Percentiles rank a stretch among this genome's conserved stretches.
Conservation (phyloP, 345 rosid genomes). For the Bruguiera gymnorhiza region DNA sequence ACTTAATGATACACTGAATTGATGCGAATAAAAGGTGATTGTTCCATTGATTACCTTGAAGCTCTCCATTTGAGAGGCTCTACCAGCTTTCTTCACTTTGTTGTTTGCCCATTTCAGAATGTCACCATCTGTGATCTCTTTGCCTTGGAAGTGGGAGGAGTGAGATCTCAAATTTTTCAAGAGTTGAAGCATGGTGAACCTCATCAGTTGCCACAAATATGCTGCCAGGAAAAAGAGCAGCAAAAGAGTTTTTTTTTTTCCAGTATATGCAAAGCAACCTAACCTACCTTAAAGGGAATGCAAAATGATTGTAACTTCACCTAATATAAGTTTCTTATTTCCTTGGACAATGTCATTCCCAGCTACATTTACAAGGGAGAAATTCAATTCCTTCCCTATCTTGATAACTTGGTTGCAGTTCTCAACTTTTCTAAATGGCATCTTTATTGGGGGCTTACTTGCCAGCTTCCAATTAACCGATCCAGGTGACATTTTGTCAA, state of each 20-base stretch:
- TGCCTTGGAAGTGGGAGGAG: slow-evolving; percentile 59
- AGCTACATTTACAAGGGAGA: slow-evolving; percentile 97
- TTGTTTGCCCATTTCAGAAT: slow-evolving; percentile 86
- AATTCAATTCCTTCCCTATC: slow-evolving; percentile 67
- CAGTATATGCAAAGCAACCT: neutral
- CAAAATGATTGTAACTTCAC: slow-evolving; percentile 31
- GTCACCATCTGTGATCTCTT: slow-evolving; percentile 86
- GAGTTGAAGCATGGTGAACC: slow-evolving; percentile 94
- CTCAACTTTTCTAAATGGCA: slow-evolving; percentile 91
- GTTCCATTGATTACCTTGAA: slow-evolving; percentile 63
- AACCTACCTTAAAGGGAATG: neutral
- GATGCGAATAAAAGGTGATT: neutral
- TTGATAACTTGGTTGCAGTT: slow-evolving; percentile 79
- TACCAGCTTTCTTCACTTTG: slow-evolving; percentile 74
- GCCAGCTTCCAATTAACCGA: slow-evolving; percentile 86
- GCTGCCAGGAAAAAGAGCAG: slow-evolving; percentile 41
- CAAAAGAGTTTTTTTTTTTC: neutral
- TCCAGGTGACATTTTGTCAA: slow-evolving; percentile 67
- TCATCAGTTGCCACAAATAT: slow-evolving; percentile 92
- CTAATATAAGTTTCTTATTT: slow-evolving; percentile 79
- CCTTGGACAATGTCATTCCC: slow-evolving; percentile 95
- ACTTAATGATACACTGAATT: neutral
- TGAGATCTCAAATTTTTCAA: slow-evolving; percentile 82
- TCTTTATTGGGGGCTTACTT: slow-evolving; percentile 83
- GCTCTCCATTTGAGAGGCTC: slow-evolving; percentile 75